Evolutionary conservation across 345 rosid genomes (phyloP).

Genomic region (Populus ilicifolia): DNA sequence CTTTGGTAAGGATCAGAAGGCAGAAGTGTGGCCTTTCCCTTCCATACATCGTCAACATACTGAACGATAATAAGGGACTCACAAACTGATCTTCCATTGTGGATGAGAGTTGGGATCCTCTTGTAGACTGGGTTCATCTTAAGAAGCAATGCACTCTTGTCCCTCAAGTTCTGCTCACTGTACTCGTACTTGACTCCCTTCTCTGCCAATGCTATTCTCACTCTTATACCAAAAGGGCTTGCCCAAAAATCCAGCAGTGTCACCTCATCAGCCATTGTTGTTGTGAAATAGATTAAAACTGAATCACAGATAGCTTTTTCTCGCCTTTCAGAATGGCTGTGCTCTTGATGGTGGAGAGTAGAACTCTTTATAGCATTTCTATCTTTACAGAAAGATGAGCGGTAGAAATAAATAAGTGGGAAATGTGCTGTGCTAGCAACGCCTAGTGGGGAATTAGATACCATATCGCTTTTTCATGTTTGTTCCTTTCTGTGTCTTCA

Average conservation of each 20-base stretch:
- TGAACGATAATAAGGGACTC: not conserved
- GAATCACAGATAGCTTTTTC: too few relatives aligned
- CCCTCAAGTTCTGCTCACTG: not conserved
- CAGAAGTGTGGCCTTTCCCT: not conserved
- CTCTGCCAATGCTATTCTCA: not conserved
- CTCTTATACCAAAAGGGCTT: not conserved
- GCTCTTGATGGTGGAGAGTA: too few relatives aligned
- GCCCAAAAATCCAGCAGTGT: not conserved
- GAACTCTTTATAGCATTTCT: too few relatives aligned
- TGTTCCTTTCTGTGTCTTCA: too few relatives aligned
- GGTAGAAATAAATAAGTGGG: too few relatives aligned
- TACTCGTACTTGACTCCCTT: not conserved
- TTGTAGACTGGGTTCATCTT: not conserved
- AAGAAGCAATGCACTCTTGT: not conserved
- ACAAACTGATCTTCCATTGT: not conserved
- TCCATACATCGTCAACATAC: not conserved
- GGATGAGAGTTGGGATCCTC: not conserved
- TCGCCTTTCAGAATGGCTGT: too few relatives aligned
- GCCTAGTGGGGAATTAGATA: too few relatives aligned
- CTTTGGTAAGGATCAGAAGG: not conserved
- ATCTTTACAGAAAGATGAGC: too few relatives aligned
- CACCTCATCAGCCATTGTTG: not conserved
- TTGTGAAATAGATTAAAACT: too few relatives aligned
- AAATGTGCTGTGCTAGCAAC: too few relatives aligned
- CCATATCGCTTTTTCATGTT: too few relatives aligned